Percentiles rank a stretch among this genome's conserved stretches.
These are phyloP conservation scores for Saturnispora gosingensis DNA, from an alignment of 805 yeast genomes.

Conservation along the genomic window DNA sequence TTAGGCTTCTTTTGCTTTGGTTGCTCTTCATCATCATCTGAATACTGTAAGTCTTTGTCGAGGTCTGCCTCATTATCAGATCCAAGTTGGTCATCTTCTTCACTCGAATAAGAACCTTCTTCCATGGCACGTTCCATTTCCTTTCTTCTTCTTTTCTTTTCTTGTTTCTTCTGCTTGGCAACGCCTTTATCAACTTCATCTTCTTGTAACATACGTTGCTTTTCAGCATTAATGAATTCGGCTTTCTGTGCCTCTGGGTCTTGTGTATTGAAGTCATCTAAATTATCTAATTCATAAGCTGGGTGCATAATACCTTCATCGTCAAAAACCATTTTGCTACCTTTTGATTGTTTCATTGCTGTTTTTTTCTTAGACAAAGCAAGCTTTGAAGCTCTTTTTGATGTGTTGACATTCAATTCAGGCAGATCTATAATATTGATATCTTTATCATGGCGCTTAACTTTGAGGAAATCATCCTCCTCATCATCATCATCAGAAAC, in stretches of 20 bases:
- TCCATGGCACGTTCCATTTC: conserved; percentile 56
- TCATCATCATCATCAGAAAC: conserved; percentile 37
- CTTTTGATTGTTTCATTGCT: conserved; percentile 40
- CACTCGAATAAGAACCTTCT: conserved; percentile 32
- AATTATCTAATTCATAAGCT: conserved; percentile 82
- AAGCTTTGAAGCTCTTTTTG: conserved; percentile 76
- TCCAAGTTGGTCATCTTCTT: conserved; percentile 19
- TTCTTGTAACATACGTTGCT: conserved; percentile 55
- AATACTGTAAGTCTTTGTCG: conserved; percentile 8
- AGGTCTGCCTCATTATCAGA: conserved; percentile 16
- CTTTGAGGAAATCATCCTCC: conserved; percentile 70
- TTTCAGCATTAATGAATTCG: conserved; percentile 57
- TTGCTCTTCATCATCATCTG: conserved; percentile 23
- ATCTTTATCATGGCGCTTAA: conserved; percentile 71
- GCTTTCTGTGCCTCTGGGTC: conserved; percentile 55
- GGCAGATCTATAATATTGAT: conserved; percentile 58
- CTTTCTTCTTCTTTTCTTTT: conserved; percentile 81
- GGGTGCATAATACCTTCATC: conserved; percentile 94
- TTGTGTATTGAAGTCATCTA: conserved; percentile 66
- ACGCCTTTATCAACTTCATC: conserved; percentile 72
- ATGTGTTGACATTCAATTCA: conserved; percentile 44
- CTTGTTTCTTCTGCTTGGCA: conserved; percentile 71
- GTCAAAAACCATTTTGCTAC: conserved; percentile 78
- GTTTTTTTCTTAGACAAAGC: conserved; percentile 82
- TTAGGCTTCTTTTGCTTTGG: conserved; percentile 29